phyloP scores from a whole-genome alignment of 306 rosid genomes.

The Sesbania bispinosa region DNA sequence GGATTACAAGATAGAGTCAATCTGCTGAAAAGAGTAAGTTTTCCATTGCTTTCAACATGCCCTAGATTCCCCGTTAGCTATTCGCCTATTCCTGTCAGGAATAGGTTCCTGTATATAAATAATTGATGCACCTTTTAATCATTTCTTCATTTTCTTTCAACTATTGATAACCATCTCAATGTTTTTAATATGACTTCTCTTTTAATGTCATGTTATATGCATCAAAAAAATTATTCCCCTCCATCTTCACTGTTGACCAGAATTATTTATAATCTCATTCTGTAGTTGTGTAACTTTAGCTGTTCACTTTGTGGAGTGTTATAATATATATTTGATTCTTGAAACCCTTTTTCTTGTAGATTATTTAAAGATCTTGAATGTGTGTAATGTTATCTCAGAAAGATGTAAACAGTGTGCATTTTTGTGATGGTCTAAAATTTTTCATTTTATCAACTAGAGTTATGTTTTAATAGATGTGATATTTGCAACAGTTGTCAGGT shows the following conservation, averaged over 20 bases:
- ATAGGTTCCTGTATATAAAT: neutral
- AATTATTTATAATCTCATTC: neutral
- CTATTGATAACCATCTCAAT: neutral
- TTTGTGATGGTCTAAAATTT: slow-evolving; percentile 10
- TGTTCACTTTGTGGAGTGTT: neutral
- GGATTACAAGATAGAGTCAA: slow-evolving; percentile 93
- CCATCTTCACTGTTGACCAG: slow-evolving; percentile 15
- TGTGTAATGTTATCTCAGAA: too few species aligned
- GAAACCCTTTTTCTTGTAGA: neutral
- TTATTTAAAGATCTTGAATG: slow-evolving; percentile 1
- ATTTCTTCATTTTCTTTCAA: neutral
- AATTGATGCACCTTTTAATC: neutral
- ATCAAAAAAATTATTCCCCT: neutral
- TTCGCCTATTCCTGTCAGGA: too few species aligned
- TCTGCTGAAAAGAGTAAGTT: slow-evolving; percentile 81
- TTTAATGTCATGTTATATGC: too few species aligned
- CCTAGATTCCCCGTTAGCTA: too few species aligned
- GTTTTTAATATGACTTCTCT: neutral
- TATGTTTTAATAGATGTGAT: slow-evolving; percentile 23
- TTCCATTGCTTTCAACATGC: slow-evolving; percentile 7
- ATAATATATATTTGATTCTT: neutral
- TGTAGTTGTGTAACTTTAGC: neutral
- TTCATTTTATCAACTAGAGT: neutral
- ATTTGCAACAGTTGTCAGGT: slow-evolving; percentile 85
- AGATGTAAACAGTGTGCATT: slow-evolving; percentile 1